Conservation (phyloP, 768 basidiomycete species). For the Russula virescens region DNA sequence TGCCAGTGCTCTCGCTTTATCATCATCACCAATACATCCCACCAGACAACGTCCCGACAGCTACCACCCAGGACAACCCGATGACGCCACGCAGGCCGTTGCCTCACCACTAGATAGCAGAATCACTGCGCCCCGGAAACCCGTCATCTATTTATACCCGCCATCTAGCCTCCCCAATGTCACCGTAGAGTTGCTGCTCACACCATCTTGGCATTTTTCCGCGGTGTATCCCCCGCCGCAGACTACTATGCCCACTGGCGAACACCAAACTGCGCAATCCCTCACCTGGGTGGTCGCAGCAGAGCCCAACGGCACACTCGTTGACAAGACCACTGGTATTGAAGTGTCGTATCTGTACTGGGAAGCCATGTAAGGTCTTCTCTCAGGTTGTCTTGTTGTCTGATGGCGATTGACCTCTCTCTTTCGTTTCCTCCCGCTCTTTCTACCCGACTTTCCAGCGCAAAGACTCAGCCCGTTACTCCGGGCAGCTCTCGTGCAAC, state of each 20-base stretch:
- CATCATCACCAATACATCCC: no score
- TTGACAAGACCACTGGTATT: not conserved
- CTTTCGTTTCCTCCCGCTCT: not conserved
- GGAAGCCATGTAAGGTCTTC: conserved; percentile 9
- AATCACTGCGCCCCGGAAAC: not conserved
- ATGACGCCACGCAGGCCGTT: no score
- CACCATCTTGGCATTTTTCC: conserved; percentile 8
- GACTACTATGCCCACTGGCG: not conserved
- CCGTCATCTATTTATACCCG: conserved; percentile 14
- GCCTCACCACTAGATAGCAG: no score
- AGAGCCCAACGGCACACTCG: no score
- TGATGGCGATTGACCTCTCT: not conserved
- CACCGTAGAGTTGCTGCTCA: conserved; percentile 1
- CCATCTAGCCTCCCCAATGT: conserved; percentile 6
- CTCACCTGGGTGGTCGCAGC: conserved; percentile 4
- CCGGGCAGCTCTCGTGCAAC: not conserved
- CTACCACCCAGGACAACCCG: no score
- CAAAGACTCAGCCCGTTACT: not conserved
- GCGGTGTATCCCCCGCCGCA: conserved; percentile 3
- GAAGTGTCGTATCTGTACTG: conserved; percentile 15
- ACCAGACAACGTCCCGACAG: no score
- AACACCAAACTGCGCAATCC: not conserved
- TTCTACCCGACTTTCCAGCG: not conserved
- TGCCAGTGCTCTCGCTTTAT: no score
- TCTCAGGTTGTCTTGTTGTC: not conserved